Evolutionary conservation across 2,329 filamentous ascomycete species (phyloP), one percentile per base, ranked within the genome.

Genomic region (Mariannaea sp.): DNA sequence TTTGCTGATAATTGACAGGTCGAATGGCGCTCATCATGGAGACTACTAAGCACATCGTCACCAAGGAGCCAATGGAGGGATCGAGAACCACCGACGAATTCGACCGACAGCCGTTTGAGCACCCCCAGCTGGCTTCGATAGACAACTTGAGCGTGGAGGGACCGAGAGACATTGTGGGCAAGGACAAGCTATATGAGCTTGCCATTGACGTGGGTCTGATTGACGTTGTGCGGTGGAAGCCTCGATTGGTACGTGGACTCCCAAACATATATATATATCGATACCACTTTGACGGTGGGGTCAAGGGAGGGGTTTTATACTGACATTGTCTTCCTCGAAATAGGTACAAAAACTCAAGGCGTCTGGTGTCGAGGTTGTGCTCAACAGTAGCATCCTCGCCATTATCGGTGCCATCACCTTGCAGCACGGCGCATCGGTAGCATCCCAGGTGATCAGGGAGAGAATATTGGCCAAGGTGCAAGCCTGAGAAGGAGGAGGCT

Each of bases 371-470:
- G 82, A 90, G 20, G 78, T 86, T 4, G 86, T 97, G 19, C 76
- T 96, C 49, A 83, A 88, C 42, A 86, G 91, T 57, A 84, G 90
- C 3, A 66, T 99, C 49, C 90, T 92, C 70, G 90, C 92, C 39
- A 88, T 99, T 49, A 76, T 97, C 38, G 94, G 94, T 17, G 94
- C 94, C 9, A 74, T 99, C 47, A 87, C 91, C n/a, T 77, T 99
- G 67, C 91, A 97, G 72, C 86, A 89, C 62, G 94, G 94, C 40
- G 89, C 88, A 30, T 85, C 87, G 38, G 82, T 89, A 49, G 92
- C 93, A 53, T 87, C 86, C 59, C 81, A 83, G 70, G 74, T 95
- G 47, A 85, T 90, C 40, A 84, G 85, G 68, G 89, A 96, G 63
- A 85, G 86, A 72, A 87, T 96, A 71, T 73, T 96, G 66, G 56